Evolutionary conservation across 2,329 filamentous ascomycete species (phyloP), one percentile per base, ranked within the genome.

Genomic region (Aspergillus ibericus): DNA sequence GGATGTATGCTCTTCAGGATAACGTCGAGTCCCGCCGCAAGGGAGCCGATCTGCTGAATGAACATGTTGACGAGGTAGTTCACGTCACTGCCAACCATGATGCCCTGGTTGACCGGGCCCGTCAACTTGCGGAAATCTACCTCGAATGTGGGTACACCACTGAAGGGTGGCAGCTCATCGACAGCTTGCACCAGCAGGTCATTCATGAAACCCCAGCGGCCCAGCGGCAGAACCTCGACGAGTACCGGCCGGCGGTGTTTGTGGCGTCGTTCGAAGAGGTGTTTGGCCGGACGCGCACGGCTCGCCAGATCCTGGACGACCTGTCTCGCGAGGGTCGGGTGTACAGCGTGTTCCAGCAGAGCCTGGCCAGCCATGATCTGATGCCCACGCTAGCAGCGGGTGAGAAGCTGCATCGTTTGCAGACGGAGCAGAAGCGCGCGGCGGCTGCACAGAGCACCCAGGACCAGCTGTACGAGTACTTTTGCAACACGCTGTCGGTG

Each of bases 111-210:
- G 74, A 82, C 56, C 78, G 79, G 51, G 80, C 78, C 2, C 75
- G 74, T 34, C 77, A 75, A n/a, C 72, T 83, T 22, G 78, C 78
- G 1, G 70, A 76, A 35, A 79, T 78, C 29, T 83, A 80, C 64
- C 71, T 78, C 10, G 75, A 77, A 20, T 74, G 75, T 27, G 75
- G 78, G 6, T 77, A 80, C 55, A 73, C 71, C 15, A 63, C 75
- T 27, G 72, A 77, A 46, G 77, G 77, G 55, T 69, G 75, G 59
- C 68, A 76, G 40, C 62, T 83, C 4, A 73, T 81, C 5, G 72
- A 79, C 34, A 78, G 82, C 59, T 67, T 83, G 13, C 81, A 80
- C 59, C 75, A 78, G 52, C 80, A 82, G 58, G 75, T 83, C n/a
- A 76, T 83, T 29, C 78, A 79, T 20, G 75, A 77, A 35, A 76